Conservation (phyloP, 495 filamentous ascomycete species). For the Hypoxylon perforatum region DNA sequence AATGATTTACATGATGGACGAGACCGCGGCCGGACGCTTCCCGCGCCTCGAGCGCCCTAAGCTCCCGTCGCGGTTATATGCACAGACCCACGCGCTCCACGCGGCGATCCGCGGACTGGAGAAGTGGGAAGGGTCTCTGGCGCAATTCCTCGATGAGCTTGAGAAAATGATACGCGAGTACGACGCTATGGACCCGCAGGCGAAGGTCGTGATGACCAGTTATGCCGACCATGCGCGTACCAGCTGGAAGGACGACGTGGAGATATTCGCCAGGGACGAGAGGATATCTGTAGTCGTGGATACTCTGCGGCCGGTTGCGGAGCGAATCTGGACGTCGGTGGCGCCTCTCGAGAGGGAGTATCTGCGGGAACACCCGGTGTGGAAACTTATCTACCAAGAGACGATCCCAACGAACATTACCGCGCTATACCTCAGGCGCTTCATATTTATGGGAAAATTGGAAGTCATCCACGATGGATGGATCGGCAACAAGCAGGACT, state of each 20-base stretch:
- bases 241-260: background rate
- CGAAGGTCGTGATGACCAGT: background rate
- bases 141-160: background rate
- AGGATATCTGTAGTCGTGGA: background rate
- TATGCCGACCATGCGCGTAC: background rate
- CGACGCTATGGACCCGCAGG: background rate
- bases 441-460: background rate
- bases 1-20: conserved; percentile 7
- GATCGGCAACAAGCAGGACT: background rate
- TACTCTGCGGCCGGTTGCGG: background rate
- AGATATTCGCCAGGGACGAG: background rate
- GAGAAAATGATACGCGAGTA: background rate
- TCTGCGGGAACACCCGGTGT: background rate
- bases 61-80: background rate
- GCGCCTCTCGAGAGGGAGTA: background rate
- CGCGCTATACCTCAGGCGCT: background rate
- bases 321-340: conserved; percentile 4
- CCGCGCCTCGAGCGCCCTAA: background rate
- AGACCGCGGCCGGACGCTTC: background rate
- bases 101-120: background rate
- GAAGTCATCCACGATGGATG: conserved; percentile 1
- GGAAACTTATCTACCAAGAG: conserved; percentile 6
- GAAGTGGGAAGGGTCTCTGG: background rate
- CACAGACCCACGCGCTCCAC: background rate
- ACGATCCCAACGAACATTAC: background rate